Base-by-base conservation (phyloP, 2,329 filamentous ascomycete species). In the Pseudocercospora fijiensis region DNA sequence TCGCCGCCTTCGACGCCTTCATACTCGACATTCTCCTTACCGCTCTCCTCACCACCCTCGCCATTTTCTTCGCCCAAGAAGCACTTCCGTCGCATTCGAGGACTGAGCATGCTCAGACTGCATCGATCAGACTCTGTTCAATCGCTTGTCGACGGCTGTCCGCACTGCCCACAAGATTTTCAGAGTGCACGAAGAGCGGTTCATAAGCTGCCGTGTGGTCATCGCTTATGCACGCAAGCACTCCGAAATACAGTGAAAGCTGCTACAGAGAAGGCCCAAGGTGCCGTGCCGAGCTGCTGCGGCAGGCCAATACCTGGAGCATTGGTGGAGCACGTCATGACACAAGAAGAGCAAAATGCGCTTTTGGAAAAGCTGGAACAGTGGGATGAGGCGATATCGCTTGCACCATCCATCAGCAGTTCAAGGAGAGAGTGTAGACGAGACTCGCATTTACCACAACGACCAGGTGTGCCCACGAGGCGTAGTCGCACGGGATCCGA, bases 241-340 rank as follows among this genome's bases (percentile, higher is more conserved):
- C 62, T 77, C 27, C 66, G 74, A 27, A 70, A 72, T 51, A 74
- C 70, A 28, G 74, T 80, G 58, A 74, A 77, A 57, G 73, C 77
- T 28, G 75, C 77, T 26, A 71, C 66, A 8, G 67, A 68, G 13
- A 64, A 74, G 33, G 66, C 71, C 18, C 70, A 62, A n/a, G 75
- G 74, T 56, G 68, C 72, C 8, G 69, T 75, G 9, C 79, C 79
- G 0, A 75, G 70, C 60, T 81, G 79, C 64, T 81, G 79, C 65
- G 76, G 76, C 13, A 73, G 70, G 13, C 75, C 76, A 1, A 71
- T 81, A 18, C 78, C 79, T n/a, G 76, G 74, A 18, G 65, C 67
- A 3, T 67, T 79, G n/a, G 70, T 81, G 9, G 75, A 78, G 57
- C 70, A 71, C 37, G 75, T 78, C 7, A 70, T 77, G 70, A 77